A percentile compares a stretch with the other conserved stretches of the same genome.
phyloP scores from a whole-genome alignment of 805 yeast genomes.

The Myxozyma sirexii region DNA sequence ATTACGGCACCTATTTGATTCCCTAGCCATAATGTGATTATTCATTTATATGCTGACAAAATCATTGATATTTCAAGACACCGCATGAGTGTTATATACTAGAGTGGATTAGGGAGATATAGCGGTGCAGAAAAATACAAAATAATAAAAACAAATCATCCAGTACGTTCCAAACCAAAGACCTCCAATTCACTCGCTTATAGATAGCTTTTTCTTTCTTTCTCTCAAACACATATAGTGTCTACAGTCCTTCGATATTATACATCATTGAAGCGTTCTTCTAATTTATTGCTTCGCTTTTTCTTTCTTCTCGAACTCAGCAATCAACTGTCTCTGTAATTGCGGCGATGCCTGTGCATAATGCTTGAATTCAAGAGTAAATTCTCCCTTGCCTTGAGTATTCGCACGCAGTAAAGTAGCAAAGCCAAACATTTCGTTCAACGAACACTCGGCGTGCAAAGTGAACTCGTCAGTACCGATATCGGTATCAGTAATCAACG shows the following conservation, averaged over 20 bases:
- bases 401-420: slow-evolving; percentile 94
- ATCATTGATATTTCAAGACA: background rate
- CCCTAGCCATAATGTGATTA: too few relatives aligned
- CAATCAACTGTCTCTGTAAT: slow-evolving; percentile 85
- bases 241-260: background rate
- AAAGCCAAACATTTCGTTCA: slow-evolving; percentile 94
- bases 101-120: background rate
- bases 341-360: slow-evolving; percentile 90
- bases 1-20: too few relatives aligned
- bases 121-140: background rate
- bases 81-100: slow-evolving; percentile 2
- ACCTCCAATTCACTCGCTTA: background rate
- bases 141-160: background rate
- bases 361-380: slow-evolving; percentile 89
- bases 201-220: background rate
- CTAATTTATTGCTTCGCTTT: background rate
- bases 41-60: background rate
- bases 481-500: slow-evolving; percentile 91
- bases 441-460: slow-evolving; percentile 91
- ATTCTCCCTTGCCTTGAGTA: slow-evolving; percentile 99
- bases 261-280: background rate
- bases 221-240: background rate
- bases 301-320: slow-evolving; percentile 67
- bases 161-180: background rate
- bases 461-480: slow-evolving; percentile 94